These are phyloP conservation scores for Nymphaea thermarum DNA, from an alignment of 164 flowering plant genomes.

Conservation along the genomic window DNA sequence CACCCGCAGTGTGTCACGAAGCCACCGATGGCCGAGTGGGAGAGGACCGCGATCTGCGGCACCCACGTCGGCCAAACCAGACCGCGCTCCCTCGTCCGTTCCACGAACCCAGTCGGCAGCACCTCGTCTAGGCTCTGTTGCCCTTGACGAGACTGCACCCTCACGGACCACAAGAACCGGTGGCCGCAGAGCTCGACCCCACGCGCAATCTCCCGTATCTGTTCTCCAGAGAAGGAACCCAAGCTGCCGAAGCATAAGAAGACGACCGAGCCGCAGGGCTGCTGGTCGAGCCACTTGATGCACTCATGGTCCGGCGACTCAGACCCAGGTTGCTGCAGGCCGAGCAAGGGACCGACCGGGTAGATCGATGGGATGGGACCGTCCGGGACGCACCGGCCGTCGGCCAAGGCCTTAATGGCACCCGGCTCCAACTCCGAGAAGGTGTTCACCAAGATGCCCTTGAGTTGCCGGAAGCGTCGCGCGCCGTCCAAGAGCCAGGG, in stretches of 20 bases:
- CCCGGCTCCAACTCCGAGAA: conserved; percentile 10
- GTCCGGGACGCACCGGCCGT: not conserved
- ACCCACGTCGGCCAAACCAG: conserved; percentile 5
- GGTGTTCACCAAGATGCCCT: conserved; percentile 26
- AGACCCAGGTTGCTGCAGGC: not conserved
- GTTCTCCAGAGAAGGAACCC: conserved; percentile 13
- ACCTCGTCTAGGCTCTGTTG: conserved; percentile 1
- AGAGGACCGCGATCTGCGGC: conserved; percentile 6
- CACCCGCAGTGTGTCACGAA: conserved; percentile 42
- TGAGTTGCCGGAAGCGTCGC: conserved; percentile 7
- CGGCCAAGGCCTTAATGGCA: not conserved
- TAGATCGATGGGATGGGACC: conserved; percentile 11
- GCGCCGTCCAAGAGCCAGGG: not conserved
- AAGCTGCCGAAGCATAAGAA: conserved; percentile 32
- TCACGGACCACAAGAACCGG: conserved; percentile 28
- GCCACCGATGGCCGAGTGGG: conserved; percentile 11
- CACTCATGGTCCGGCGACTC: not conserved
- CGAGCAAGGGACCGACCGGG: conserved; percentile 12
- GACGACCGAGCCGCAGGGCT: conserved; percentile 21
- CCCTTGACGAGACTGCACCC: not conserved
- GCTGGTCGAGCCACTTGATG: conserved; percentile 20
- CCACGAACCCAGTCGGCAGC: conserved; percentile 7
- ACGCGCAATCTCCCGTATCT: conserved; percentile 22
- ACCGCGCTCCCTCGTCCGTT: conserved; percentile 7
- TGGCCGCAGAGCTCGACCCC: conserved; percentile 22